A percentile compares a stretch with the other conserved stretches of the same genome.
phyloP scores from a whole-genome alignment of 371 early-diverging fungal genomes.

The Mortierella sp. region DNA sequence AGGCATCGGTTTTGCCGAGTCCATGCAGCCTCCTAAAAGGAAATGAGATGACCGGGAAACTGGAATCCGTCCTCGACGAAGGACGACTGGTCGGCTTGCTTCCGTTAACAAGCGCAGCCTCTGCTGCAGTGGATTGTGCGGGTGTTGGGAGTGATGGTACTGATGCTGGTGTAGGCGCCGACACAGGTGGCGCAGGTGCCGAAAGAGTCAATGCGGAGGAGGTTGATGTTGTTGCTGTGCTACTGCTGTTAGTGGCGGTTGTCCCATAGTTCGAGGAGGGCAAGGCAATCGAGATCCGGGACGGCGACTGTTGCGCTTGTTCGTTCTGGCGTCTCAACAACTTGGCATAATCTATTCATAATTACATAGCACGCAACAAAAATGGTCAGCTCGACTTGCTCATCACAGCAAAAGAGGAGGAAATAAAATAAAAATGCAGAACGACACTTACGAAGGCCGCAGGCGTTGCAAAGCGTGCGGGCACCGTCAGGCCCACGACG shows the following conservation, averaged over 20 bases:
- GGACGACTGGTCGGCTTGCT: background rate
- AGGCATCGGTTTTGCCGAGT: background rate
- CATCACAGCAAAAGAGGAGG: background rate
- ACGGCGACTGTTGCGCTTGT: background rate
- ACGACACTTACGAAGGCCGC: conserved; percentile 71
- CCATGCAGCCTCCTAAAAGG: background rate
- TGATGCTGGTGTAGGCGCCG: background rate
- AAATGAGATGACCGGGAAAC: background rate
- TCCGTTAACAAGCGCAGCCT: background rate
- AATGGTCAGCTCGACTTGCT: background rate
- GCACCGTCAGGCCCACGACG: conserved; percentile 72
- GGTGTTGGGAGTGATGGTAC: background rate
- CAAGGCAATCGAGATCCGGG: background rate
- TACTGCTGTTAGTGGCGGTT: background rate
- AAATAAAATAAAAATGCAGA: background rate
- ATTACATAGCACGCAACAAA: background rate
- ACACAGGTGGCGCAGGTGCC: background rate
- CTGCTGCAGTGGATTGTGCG: background rate
- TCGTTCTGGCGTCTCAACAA: conserved; percentile 43
- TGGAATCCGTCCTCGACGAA: background rate
- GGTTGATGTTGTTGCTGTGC: background rate
- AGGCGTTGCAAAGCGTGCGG: conserved; percentile 77
- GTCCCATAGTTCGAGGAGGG: background rate
- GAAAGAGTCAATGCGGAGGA: background rate
- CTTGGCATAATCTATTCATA: conserved; percentile 45